A percentile compares a stretch with the other conserved stretches of the same genome.
Evolutionary conservation across 2,329 filamentous ascomycete species (phyloP).

Genomic region (Colletotrichum magnum): DNA sequence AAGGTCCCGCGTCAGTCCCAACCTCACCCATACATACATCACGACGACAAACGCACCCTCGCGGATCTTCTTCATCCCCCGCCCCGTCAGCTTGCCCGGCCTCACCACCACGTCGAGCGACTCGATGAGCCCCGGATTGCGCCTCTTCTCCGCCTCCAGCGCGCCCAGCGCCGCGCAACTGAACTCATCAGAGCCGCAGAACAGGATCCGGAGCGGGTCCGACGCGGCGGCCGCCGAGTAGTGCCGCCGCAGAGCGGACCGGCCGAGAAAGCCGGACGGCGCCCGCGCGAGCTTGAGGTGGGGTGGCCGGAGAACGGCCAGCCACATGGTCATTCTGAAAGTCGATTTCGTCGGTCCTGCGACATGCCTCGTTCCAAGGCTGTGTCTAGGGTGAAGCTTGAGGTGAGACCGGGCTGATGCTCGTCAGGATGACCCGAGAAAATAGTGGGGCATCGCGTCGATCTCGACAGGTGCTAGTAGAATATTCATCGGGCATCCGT

Average conservation of each 20-base stretch:
- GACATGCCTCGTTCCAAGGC: not conserved
- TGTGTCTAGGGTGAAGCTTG: not conserved
- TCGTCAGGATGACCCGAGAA: not conserved
- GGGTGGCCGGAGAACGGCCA: slow-evolving; percentile 24
- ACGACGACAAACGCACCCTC: slow-evolving; percentile 66
- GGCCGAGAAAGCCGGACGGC: not conserved
- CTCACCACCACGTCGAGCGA: slow-evolving; percentile 90
- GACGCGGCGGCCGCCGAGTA: slow-evolving; percentile 45
- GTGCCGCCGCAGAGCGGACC: slow-evolving; percentile 5
- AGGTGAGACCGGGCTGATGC: not conserved
- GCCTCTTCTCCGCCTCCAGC: slow-evolving; percentile 72
- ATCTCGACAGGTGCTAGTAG: not conserved
- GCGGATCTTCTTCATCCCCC: slow-evolving; percentile 77
- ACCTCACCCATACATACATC: too few relatives aligned
- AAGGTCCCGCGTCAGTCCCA: not conserved
- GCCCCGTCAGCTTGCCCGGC: slow-evolving; percentile 82
- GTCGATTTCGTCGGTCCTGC: not conserved
- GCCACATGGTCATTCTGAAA: slow-evolving; percentile 13
- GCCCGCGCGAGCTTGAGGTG: not conserved
- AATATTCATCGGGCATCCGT: not conserved
- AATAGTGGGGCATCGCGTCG: not conserved
- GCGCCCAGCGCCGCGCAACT: slow-evolving; percentile 83
- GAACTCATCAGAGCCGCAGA: slow-evolving; percentile 94
- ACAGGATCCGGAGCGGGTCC: slow-evolving; percentile 85
- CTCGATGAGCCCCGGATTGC: slow-evolving; percentile 69